Base-by-base conservation (phyloP, 2,329 filamentous ascomycete genomes). In the Sclerotinia spermophila region DNA sequence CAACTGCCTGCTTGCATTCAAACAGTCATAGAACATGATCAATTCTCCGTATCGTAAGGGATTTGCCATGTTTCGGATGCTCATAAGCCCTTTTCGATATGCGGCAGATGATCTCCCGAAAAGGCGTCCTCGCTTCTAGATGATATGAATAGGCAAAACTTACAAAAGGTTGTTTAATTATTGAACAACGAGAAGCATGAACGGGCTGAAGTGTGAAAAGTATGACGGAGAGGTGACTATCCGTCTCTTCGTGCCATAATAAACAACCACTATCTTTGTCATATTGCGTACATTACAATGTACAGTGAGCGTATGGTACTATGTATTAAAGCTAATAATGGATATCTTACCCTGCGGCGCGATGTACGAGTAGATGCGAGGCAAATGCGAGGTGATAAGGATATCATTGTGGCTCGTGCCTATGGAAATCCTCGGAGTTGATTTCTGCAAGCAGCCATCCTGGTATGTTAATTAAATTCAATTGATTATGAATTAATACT, bases 71-170 rank as follows among this genome's bases (percentile, higher is more conserved):
- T 64, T 70, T 73, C 59, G 56, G 68, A 64, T 48, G 56, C 67
- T 45, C 73, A 61, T 38, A 67, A 72, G 70, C 70, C 60, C 38
- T 64, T 72, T 55, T 67, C 66, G 35, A 64, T 30, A 64, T 71
- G 71, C 71, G 72, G 73, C 66, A 75, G 73, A 62, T 72, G 73
- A 76, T 75, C 73, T 74, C 73, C 72, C 73, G 74, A 68, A 65
- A 42, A 71, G 67, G 70, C 58, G 53, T 58, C 58, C 56, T 68
- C 69, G 69, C 69, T 67, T 71, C 62, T 33, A 67, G 30, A 40
- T 71, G 40, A 68, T 61, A 56, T 44, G 56, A 60, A 68, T n/a
- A 68, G 44, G 42, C 58, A 59, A 38, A 44, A 21, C 40, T 59
- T 45, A 35, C 35, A 42, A 33, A 24, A 68, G 44, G 38, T 33